Base-by-base conservation (phyloP, 2,329 filamentous ascomycete species). In the Pseudomassariella vexata region DNA sequence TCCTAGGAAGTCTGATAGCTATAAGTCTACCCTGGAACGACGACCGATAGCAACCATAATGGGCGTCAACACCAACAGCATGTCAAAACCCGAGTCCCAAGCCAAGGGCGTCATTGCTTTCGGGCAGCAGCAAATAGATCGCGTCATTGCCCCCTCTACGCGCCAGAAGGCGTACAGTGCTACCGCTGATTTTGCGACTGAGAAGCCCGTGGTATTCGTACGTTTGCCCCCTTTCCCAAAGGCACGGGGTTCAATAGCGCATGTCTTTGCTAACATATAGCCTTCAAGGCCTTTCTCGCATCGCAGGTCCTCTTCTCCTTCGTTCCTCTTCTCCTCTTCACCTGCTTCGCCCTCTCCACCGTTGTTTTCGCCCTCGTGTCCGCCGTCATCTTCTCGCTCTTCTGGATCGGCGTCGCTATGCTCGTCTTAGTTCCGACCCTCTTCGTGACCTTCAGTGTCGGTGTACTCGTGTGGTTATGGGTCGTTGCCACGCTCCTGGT, bases 121-220 rank as follows among this genome's bases (percentile, higher is more conserved):
- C 44, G 54, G 59, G 30, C 64, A 64, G 38, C 59, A 56, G 36
- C 63, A 65, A 34, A 45, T 71, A 32, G 60, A 75, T 48, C 62
- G 65, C 41, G 48, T 70, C 45, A 64, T 86, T 25, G 71, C 76
- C 26, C 79, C 81, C 0, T 62, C 74, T 21, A 71, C 72, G 37
- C 71, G 82, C 30, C 67, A 76, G 40, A 64, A 67, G 35, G 65
- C 74, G 24, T 68, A 78, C 44, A 62, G 70, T 11, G 65, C 62
- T 26, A 56, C 73, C 18, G 62, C 66, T 21, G 52, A 60, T 5
- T 82, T 85, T 48, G 76, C 79, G 11, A 57, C 68, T 5, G 62
- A 70, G 29, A 79, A 82, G 35, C 86, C 86, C 3, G 62, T 86
- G 40, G 62, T 88, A 25, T 78, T 82, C 34, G 83, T 86, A 65